These are phyloP conservation scores for Raddia distichophylla DNA, from an alignment of 176 grass and related monocot species.

Conservation along the genomic window DNA sequence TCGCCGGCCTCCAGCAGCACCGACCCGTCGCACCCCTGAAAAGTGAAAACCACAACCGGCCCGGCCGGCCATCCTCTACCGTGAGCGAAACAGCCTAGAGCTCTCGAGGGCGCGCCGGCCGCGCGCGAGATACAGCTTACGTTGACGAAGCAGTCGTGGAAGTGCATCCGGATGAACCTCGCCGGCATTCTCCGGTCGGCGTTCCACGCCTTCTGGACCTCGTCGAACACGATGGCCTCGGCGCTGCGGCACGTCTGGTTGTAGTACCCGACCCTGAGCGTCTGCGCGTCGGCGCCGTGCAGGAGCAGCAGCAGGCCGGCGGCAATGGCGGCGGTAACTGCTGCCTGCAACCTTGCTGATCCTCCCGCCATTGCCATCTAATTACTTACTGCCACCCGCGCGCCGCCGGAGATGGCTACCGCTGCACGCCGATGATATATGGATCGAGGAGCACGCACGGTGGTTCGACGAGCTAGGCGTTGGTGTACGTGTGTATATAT, in stretches of 20 bases:
- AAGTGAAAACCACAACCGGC: not conserved
- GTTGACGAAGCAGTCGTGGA: constrained; percentile 93
- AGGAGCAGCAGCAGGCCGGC: constrained; percentile 22
- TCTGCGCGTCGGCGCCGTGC: constrained; percentile 38
- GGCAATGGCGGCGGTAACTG: not conserved
- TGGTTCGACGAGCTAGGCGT: not conserved
- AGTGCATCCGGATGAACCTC: constrained; percentile 72
- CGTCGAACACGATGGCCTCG: constrained; percentile 43
- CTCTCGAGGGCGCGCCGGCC: not conserved
- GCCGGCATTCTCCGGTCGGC: constrained; percentile 29
- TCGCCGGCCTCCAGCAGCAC: constrained; percentile 40
- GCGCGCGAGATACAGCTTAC: constrained; percentile 14
- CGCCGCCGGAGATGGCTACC: not conserved
- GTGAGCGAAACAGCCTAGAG: too few species aligned
- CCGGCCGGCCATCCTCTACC: too few species aligned
- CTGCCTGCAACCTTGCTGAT: not conserved
- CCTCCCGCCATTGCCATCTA: not conserved
- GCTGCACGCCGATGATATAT: too few species aligned
- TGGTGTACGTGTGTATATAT: constrained; percentile 12
- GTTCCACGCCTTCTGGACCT: constrained; percentile 30
- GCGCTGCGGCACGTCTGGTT: constrained; percentile 33
- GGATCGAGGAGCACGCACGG: not conserved
- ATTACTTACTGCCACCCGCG: not conserved
- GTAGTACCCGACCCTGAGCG: constrained; percentile 38
- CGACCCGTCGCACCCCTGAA: constrained; percentile 49